A percentile compares a stretch with the other conserved stretches of the same genome.
These are phyloP conservation scores for Angomonas deanei DNA, from an alignment of 208 protist genomes.

Conservation along the genomic window DNA sequence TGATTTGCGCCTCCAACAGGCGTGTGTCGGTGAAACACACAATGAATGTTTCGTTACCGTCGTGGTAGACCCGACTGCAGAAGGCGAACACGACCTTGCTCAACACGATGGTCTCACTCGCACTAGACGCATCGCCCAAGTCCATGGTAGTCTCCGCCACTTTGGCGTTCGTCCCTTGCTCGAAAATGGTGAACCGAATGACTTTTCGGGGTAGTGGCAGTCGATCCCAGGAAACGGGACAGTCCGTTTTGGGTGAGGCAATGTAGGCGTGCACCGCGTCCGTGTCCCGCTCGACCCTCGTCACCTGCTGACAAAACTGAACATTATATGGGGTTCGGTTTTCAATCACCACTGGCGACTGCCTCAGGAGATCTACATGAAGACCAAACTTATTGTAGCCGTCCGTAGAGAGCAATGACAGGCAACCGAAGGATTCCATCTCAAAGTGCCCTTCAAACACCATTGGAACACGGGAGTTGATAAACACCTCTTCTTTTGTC, in stretches of 20 bases:
- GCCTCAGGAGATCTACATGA: slow-evolving; percentile 1
- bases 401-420: slow-evolving; percentile 20
- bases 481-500: not conserved
- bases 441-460: not conserved
- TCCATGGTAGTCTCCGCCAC: not conserved
- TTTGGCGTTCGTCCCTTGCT: not conserved
- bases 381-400: slow-evolving; percentile 17
- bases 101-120: not conserved
- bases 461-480: not conserved
- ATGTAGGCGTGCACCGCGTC: not conserved
- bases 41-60: not conserved
- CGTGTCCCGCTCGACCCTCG: not conserved
- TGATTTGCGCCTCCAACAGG: not conserved
- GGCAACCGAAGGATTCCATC: slow-evolving; percentile 26
- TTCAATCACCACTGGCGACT: slow-evolving; percentile 30
- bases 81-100: not conserved
- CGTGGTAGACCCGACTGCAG: not conserved
- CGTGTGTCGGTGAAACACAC: not conserved
- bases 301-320: slow-evolving; percentile 11
- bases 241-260: not conserved
- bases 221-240: not conserved
- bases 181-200: not conserved
- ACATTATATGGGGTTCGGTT: slow-evolving; percentile 33
- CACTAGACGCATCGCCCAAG: not conserved
- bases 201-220: not conserved